Conservation (phyloP, 2,329 filamentous ascomycete genomes). For the Xylariaceae sp. region DNA sequence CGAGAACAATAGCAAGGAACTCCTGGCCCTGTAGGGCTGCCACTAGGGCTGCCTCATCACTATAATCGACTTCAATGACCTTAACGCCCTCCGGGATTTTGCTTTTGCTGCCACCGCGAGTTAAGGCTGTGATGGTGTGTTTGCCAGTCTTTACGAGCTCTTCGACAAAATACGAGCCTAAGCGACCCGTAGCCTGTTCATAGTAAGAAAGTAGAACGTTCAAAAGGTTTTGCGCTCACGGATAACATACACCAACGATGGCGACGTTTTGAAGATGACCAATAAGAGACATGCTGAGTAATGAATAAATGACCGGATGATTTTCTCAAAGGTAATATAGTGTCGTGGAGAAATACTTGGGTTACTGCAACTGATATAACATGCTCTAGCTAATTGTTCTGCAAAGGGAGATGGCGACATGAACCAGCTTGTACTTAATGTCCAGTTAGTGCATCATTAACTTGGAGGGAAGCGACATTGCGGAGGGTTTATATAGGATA, state of each 20-base stretch:
- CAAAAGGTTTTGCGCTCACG: background rate
- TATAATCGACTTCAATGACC: conserved; percentile 49
- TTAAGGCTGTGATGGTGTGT: conserved; percentile 57
- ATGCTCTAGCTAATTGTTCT: background rate
- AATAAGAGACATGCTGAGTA: background rate
- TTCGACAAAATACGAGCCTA: conserved; percentile 45
- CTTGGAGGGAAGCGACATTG: background rate
- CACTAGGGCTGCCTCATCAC: conserved; percentile 46
- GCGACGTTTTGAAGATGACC: conserved; percentile 12
- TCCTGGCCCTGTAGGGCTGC: conserved; percentile 59
- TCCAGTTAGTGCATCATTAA: background rate
- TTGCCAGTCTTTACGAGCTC: conserved; percentile 52
- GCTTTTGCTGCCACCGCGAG: conserved; percentile 49
- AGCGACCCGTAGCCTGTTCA: conserved; percentile 47
- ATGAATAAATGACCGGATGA: background rate
- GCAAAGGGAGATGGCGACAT: background rate
- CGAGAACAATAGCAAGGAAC: conserved; percentile 59
- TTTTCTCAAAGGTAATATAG: no score
- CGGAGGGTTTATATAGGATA: no score
- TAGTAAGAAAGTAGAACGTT: background rate
- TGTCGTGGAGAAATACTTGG: background rate
- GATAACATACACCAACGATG: conserved; percentile 41
- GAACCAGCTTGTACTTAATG: background rate
- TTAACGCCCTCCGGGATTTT: conserved; percentile 51
- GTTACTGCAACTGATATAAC: background rate